Base-by-base conservation (phyloP, 2,329 filamentous ascomycete genomes). In the Colletotrichum tropicale region DNA sequence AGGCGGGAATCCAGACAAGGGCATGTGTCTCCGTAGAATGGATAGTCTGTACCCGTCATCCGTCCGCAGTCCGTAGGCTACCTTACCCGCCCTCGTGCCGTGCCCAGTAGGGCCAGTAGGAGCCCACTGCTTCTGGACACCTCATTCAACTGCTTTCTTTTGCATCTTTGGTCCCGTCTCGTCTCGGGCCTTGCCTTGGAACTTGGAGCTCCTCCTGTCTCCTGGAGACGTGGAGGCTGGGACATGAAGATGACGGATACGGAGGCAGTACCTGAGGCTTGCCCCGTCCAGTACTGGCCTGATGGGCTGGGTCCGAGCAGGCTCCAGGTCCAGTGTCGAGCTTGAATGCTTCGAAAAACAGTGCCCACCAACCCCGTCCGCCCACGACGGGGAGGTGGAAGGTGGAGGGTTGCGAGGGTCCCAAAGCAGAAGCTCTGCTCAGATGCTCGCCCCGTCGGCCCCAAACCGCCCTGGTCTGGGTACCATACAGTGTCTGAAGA, bases 381-480 rank as follows among this genome's bases (percentile, higher is more conserved):
- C 36, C 72, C 36, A 66, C 52, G 68, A 66, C 67, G 69, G 62
- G 69, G 56, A 64, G 32, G 69, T 71, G 73, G 73, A 62, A 67
- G 56, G 73, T 75, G 73, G 70, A 73, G 55, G 38, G 24, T 38
- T 52, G 43, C 55, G 56, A 68, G 62, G 56, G 64, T 58, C 62
- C 26, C n/a, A 62, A 38, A 73, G 73, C 70, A 73, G 70, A 73
- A 72, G 64, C 73, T 75, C 73, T 75, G 73, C 69, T 68, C 70
- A 65, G 69, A 60, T 56, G 48, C n/a, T 70, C 56, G 55, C 67
- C 34, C 28, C 21, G 71, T 74, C 67, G 71, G 71, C 71, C 66
- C 66, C 61, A 71, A 67, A 60, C 58, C 58, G 52, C 60, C 69
- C 61, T 75, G 15, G 61, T 38, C 72, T 62, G 61, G 32, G 67